Evolutionary conservation across 2,329 filamentous ascomycete genomes (phyloP).

Genomic region (Paecilomyces sp.): DNA sequence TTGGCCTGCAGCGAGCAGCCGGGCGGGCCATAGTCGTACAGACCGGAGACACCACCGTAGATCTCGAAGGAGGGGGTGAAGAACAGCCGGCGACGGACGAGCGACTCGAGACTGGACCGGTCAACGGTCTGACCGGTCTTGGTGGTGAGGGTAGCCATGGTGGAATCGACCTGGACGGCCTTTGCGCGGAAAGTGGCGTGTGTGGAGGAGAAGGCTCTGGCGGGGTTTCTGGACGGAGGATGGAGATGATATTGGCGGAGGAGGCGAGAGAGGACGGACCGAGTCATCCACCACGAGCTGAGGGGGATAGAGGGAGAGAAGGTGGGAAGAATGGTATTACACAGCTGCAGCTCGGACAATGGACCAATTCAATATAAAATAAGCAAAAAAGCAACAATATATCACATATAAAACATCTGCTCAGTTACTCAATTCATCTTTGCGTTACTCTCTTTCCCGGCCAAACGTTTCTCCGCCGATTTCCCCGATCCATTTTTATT

Average conservation of each 20-base stretch:
- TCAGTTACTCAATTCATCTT: no score
- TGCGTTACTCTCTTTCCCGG: background rate
- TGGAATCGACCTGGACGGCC: slow-evolving; percentile 27
- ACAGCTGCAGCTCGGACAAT: background rate
- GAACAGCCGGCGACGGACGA: slow-evolving; percentile 84
- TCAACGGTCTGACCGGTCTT: slow-evolving; percentile 88
- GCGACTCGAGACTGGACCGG: slow-evolving; percentile 69
- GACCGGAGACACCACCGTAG: slow-evolving; percentile 79
- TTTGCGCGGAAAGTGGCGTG: slow-evolving; percentile 23
- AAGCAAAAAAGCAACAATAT: no score
- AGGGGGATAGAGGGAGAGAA: slow-evolving; percentile 9
- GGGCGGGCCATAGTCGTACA: slow-evolving; percentile 90
- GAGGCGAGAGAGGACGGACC: slow-evolving; percentile 27
- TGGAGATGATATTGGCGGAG: slow-evolving; percentile 21
- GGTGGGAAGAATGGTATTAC: slow-evolving; percentile 5
- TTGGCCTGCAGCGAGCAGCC: slow-evolving; percentile 81
- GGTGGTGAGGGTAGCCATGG: slow-evolving; percentile 62
- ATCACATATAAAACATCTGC: no score
- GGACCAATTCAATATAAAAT: background rate
- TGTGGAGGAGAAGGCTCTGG: slow-evolving; percentile 36
- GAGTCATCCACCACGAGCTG: slow-evolving; percentile 29
- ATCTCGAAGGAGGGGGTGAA: slow-evolving; percentile 95
- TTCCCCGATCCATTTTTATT: background rate
- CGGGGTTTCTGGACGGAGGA: slow-evolving; percentile 14
- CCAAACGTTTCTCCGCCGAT: background rate